Base-by-base conservation (phyloP, 2,329 filamentous ascomycete genomes). In the Alternaria gaisen region DNA sequence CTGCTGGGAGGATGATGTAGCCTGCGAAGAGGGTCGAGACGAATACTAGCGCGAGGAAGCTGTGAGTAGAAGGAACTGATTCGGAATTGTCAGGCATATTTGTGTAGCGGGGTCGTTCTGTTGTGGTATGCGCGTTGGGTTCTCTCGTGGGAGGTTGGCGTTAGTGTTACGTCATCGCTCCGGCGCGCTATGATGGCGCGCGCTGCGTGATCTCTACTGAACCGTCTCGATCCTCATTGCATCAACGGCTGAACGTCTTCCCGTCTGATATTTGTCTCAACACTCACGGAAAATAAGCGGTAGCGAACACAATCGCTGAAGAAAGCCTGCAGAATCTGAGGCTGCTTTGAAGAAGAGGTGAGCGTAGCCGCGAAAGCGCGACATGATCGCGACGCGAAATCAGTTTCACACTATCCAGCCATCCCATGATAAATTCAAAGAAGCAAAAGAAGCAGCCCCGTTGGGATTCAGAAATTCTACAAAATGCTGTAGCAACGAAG, bases 1-100 rank as follows among this genome's bases (percentile, higher is more conserved):
- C 85, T 6, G 82, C 83, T 0, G 84, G 84, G 36, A 85, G 80
- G 42, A 86, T 78, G 16, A 86, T 76, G 74, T 85, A 87, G 28
- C 84, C 84, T 0, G 82, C 82, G 1, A 87, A 80, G 3, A 87
- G 77, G 46, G 85, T 77, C 83, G 81, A 87, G 5, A 80, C 75
- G 57, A 79, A 83, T n/a, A 79, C 63, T 10, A 78, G 76, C 50
- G 81, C 81, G 20, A 83, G 74, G 53, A 85, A 77, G 72, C 83
- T 86, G 75, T 85, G 82, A 10, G 78, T 50, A 7, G 75, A 76
- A 3, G 82, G 78, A 47, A 86, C 83, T 38, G 73, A 67, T 64
- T 84, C 81, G n/a, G 40, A 6, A 24, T 18, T 26, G 32, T 26
- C 18, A n/a, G 50, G 8, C 40, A 46, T 32, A 41, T 44, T 50